Base-by-base conservation (phyloP, 257 asterid genomes). In the Apocynum venetum region DNA sequence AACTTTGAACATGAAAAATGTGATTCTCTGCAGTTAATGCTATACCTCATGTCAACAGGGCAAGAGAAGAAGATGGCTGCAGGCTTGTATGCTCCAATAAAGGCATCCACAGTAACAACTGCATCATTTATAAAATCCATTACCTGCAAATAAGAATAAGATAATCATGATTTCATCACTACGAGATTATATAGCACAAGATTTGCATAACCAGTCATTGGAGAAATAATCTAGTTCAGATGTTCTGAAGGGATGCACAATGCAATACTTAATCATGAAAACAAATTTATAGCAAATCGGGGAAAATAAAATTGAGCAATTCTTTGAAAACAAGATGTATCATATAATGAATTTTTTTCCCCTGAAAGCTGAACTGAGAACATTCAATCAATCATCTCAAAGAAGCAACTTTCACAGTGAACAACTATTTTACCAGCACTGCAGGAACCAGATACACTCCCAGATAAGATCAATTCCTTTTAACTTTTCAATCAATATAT, bases 61-160 rank as follows among this genome's bases (percentile, higher is more conserved):
- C 93, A 90, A 73, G 89, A 80, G 86, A 95, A 91, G 85, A 82
- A 88, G 82, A 90, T 76, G 74, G 97, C 95, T 67, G 99, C 93
- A 75, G 78, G 90, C 79, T 90, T 88, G 84, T 93, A 86, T 72
- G 96, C 96, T 82, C 76, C 86, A 78, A 93, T 88, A 81, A 93
- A 93, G 59, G 94, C 91, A 81, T 93, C 98, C 89, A 95, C 81
- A 59, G 97, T 86, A 66, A 93, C 93, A 78, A 95, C 93, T 41
- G 96, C 92, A 76, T 95, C 99, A 82, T 95, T 95, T 76, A 95
- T 83, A 93, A 93, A 95, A 86, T 93, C 99, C 97, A 95, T 93
- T 75, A 93, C 96, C 99, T 95, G 93, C 76, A 82, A 60, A 77
- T 20, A 40, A 36, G 25, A 36, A 72, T 6, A 78, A 61, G 44